Evolutionary conservation across 2,329 filamentous ascomycete species (phyloP).

Genomic region (Juglanconis juglandina): DNA sequence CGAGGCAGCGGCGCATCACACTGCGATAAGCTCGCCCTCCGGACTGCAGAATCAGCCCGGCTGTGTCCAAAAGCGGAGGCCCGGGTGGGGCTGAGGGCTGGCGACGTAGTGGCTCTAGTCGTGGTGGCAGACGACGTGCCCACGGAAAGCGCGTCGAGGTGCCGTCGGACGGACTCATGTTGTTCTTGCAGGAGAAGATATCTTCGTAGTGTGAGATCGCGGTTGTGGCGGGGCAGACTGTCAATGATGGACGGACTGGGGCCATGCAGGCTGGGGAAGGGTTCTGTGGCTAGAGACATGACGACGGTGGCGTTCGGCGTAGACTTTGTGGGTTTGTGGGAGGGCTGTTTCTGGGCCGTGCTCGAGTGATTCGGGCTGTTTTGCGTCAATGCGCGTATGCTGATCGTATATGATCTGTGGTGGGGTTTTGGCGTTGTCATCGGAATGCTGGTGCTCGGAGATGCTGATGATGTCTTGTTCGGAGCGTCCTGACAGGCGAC

Average conservation of each 20-base stretch:
- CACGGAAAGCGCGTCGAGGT: slow-evolving; percentile 49
- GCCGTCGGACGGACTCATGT: slow-evolving; percentile 49
- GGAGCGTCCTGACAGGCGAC: too few relatives aligned
- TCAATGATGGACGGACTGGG: slow-evolving; percentile 5
- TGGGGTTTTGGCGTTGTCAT: slow-evolving; percentile 17
- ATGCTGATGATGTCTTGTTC: too few relatives aligned
- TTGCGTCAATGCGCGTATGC: slow-evolving; percentile 11
- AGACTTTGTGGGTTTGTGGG: slow-evolving; percentile 15
- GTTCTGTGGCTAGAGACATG: background rate
- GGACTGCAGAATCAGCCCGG: slow-evolving; percentile 18
- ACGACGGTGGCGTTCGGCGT: slow-evolving; percentile 13
- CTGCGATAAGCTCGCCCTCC: slow-evolving; percentile 17
- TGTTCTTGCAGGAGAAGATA: slow-evolving; percentile 53
- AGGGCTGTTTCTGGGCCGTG: slow-evolving; percentile 3
- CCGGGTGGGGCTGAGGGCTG: slow-evolving; percentile 8
- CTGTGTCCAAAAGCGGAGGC: slow-evolving; percentile 1
- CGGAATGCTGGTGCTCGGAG: background rate
- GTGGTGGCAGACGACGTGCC: slow-evolving; percentile 29
- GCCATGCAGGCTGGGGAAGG: background rate
- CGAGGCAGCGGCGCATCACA: slow-evolving; percentile 20
- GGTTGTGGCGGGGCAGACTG: slow-evolving; percentile 30
- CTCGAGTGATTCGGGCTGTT: background rate
- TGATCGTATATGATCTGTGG: slow-evolving; percentile 19
- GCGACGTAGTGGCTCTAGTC: slow-evolving; percentile 38
- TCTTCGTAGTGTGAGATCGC: slow-evolving; percentile 49